Evolutionary conservation across 2,329 filamentous ascomycete genomes (phyloP), one percentile per base, ranked within the genome.

Genomic region (Epichloe baconii): DNA sequence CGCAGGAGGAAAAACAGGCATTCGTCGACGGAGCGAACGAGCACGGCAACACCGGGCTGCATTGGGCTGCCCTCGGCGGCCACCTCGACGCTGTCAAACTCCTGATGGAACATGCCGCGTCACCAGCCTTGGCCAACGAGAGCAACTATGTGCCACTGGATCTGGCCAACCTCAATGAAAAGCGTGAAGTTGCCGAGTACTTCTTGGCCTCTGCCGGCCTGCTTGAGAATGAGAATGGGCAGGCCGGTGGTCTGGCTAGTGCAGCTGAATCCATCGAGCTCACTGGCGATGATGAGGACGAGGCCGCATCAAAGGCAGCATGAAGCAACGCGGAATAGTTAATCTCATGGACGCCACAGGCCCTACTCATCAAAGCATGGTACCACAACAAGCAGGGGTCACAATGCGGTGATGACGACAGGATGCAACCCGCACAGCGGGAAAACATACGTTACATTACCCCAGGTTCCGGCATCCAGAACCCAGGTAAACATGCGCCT

Each of bases 41-140:
- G 55, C 84, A 86, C 44, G 90, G 89, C 44, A 97, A 96, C 71
- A 96, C 91, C 1, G 80, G 88, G 0, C 73, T 98, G 52, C 93
- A 98, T 70, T 97, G 90, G 90, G 91, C 91, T 0, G 86, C 88
- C 0, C 72, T 96, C 51, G 93, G 94, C 50, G 90, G 90, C 1
- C 90, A 96, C 61, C 71, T 97, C 3, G 79, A 83, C 5, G 79
- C 82, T 3, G 88, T 95, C 6, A 86, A 90, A 71, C 69, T 82
- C 0, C 76, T 98, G 12, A 74, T 95, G 2, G 80, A 82, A 44
- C 74, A 80, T 3, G 89, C 88, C 2, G 89, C 89, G 1, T 84
- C 88, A 53, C 82, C 89, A 4, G 82, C 82, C 11, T 71, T 88
- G 35, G 83, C 83, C 62, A 97, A 97, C 64, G 80, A 83, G 62